Conservation (phyloP, 805 yeast species). For the Isabelozyma rhagii region DNA sequence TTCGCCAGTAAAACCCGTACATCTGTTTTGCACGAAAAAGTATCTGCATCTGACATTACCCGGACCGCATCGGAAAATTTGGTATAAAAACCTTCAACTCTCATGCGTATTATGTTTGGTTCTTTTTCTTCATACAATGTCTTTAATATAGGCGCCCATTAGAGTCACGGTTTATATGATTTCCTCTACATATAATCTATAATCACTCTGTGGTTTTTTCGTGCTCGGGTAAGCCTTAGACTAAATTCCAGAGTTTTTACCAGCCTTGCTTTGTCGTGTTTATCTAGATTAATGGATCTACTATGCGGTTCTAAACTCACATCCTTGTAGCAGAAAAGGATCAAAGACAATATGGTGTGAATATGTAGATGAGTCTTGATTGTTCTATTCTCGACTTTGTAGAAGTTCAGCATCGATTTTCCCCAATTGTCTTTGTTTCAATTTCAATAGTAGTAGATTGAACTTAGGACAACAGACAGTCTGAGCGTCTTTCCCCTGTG, state of each 20-base stretch:
- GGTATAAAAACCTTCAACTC: background rate
- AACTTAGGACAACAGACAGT: slow-evolving; percentile 82
- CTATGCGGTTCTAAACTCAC: slow-evolving; percentile 79
- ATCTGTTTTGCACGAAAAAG: background rate
- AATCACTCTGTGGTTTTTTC: slow-evolving; percentile 47
- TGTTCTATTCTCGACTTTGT: background rate
- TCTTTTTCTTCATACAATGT: slow-evolving; percentile 39
- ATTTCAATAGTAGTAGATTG: slow-evolving; percentile 55
- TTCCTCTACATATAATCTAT: slow-evolving; percentile 47
- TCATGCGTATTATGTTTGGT: background rate
- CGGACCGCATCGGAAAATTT: background rate
- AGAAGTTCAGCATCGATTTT: slow-evolving; percentile 50
- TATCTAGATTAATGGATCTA: slow-evolving; percentile 36
- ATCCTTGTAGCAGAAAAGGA: slow-evolving; percentile 17
- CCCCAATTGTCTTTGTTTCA: slow-evolving; percentile 60
- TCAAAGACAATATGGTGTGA: no score
- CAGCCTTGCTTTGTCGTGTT: slow-evolving; percentile 60
- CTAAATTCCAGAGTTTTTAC: slow-evolving; percentile 40
- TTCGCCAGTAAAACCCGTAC: background rate
- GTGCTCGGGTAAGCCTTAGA: slow-evolving; percentile 98
- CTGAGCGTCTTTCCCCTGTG: slow-evolving; percentile 55
- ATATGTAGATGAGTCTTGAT: slow-evolving; percentile 1
- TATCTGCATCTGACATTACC: background rate
- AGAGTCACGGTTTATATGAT: slow-evolving; percentile 63
- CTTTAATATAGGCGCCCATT: slow-evolving; percentile 75